A percentile compares a stretch with the other conserved stretches of the same genome.
Conservation (phyloP, 805 yeast genomes). For the Barnettozyma populi region DNA sequence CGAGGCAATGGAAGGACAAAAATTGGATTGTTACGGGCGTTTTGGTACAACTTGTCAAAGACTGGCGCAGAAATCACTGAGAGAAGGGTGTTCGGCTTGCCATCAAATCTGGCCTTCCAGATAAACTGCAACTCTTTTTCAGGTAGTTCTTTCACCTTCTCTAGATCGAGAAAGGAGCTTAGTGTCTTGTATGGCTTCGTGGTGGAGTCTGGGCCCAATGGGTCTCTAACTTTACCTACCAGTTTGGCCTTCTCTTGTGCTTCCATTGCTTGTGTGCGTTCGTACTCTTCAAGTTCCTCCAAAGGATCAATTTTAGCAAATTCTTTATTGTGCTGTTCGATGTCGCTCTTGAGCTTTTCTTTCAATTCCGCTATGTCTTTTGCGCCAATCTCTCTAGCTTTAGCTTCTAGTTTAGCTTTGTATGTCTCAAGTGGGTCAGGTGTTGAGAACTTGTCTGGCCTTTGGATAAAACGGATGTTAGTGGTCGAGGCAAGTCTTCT, state of each 20-base stretch:
- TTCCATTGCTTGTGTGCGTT: constrained; percentile 29
- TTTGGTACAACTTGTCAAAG: constrained; percentile 56
- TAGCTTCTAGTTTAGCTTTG: constrained; percentile 30
- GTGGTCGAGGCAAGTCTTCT: constrained; percentile 8
- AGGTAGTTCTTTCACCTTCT: constrained; percentile 53
- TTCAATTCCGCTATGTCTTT: constrained; percentile 53
- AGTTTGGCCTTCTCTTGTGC: constrained; percentile 23
- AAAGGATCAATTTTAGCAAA: constrained; percentile 65
- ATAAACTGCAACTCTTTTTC: constrained; percentile 64
- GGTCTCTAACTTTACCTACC: constrained; percentile 27
- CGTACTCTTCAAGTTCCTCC: constrained; percentile 55
- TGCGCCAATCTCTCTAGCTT: constrained; percentile 39
- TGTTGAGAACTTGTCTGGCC: neutral
- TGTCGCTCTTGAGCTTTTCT: constrained; percentile 54
- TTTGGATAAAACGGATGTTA: constrained; percentile 1
- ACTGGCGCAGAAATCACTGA: constrained; percentile 57
- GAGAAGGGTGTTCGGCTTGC: constrained; percentile 51
- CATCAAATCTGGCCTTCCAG: constrained; percentile 84
- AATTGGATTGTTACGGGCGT: constrained; percentile 69
- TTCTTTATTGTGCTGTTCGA: constrained; percentile 49
- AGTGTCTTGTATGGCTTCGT: constrained; percentile 66
- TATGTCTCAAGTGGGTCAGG: constrained; percentile 26
- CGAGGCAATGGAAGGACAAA: constrained; percentile 90
- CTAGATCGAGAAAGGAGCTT: constrained; percentile 63
- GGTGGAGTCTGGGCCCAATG: constrained; percentile 32